Percentiles rank a stretch among this genome's conserved stretches.
Evolutionary conservation across 805 yeast genomes (phyloP).

Genomic region (Zygoascus ofunaensis): DNA sequence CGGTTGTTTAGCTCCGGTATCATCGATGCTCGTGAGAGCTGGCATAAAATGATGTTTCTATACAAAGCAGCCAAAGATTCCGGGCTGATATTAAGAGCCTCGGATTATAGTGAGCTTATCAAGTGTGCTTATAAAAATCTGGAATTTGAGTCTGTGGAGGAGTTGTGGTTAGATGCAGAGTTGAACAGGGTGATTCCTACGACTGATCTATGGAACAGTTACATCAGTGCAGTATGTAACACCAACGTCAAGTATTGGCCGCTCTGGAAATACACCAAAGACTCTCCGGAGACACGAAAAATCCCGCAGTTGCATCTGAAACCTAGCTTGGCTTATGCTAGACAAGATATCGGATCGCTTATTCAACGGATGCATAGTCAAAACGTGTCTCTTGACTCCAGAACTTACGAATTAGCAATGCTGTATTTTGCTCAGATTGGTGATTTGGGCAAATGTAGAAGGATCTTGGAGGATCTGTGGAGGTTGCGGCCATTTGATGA

Average conservation of each 20-base stretch:
- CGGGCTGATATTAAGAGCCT: constrained; percentile 14
- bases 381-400: constrained; percentile 24
- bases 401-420: constrained; percentile 27
- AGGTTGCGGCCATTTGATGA: constrained; percentile 10
- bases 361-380: constrained; percentile 22
- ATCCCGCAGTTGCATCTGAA: not conserved
- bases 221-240: constrained; percentile 24
- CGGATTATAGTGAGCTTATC: constrained; percentile 21
- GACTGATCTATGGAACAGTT: constrained; percentile 27
- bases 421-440: constrained; percentile 25
- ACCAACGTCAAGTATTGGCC: constrained; percentile 25
- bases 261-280: constrained; percentile 5
- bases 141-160: constrained; percentile 15
- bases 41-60: constrained; percentile 20
- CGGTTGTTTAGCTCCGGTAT: not conserved
- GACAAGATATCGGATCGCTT: constrained; percentile 17
- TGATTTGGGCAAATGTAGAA: constrained; percentile 16
- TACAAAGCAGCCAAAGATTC: constrained; percentile 11
- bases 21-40: constrained; percentile 10
- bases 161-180: constrained; percentile 22
- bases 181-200: constrained; percentile 14
- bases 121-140: constrained; percentile 23
- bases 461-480: constrained; percentile 25
- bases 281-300: constrained; percentile 1
- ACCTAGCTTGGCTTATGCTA: constrained; percentile 11